These are phyloP conservation scores for Gonapodya prolifera DNA, from an alignment of 192 early-diverging fungal genomes.

Conservation along the genomic window DNA sequence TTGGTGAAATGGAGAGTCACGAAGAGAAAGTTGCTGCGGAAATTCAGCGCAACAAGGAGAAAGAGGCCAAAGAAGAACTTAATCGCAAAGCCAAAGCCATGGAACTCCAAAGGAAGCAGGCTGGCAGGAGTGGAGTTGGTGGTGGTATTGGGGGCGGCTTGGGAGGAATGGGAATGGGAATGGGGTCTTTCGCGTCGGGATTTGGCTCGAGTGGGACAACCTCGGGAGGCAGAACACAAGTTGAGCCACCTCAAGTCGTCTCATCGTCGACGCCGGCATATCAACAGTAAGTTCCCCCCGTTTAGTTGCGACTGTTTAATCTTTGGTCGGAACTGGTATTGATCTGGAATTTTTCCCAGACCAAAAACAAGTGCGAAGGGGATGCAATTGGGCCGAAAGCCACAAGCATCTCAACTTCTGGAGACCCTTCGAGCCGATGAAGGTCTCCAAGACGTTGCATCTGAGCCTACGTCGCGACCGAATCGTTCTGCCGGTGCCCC, in stretches of 20 bases:
- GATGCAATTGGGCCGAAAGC: constrained; percentile 92
- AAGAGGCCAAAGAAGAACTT: constrained; percentile 92
- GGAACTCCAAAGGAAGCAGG: constrained; percentile 79
- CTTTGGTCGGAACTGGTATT: no score
- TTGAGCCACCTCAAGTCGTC: background rate
- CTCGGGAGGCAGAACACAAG: background rate
- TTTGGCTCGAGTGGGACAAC: background rate
- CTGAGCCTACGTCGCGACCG: background rate
- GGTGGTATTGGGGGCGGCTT: background rate
- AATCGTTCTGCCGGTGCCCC: background rate
- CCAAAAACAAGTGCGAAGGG: constrained; percentile 21
- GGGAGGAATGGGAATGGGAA: background rate
- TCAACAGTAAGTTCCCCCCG: background rate
- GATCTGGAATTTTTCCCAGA: background rate
- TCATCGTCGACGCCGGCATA: background rate
- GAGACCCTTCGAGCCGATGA: constrained; percentile 78
- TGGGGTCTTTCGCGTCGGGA: background rate
- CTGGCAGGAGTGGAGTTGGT: constrained; percentile 12
- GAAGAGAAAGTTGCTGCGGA: constrained; percentile 96
- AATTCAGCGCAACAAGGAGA: constrained; percentile 89
- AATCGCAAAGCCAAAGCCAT: constrained; percentile 82
- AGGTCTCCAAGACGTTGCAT: constrained; percentile 34
- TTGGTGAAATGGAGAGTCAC: constrained; percentile 94
- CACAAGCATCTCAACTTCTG: constrained; percentile 61
- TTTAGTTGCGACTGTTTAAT: no score